A percentile compares a stretch with the other conserved stretches of the same genome.
Conservation (phyloP, 73 alveolate species). For the Breviolum minutum region DNA sequence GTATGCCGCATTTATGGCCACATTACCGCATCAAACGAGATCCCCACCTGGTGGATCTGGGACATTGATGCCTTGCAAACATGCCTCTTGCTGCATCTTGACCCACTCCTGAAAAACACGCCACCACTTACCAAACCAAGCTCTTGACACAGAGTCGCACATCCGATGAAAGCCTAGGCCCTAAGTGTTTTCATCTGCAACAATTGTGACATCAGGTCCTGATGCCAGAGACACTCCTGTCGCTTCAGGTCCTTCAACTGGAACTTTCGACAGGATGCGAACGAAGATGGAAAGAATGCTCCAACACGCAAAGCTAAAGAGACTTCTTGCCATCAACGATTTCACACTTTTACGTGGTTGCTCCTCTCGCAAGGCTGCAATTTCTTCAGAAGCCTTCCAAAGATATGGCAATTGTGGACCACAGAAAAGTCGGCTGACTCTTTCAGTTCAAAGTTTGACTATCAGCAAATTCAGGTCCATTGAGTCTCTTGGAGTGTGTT, state of each 20-base stretch:
- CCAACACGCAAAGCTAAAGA: too few species aligned
- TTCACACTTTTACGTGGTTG: neutral
- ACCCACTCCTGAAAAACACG: conserved; percentile 25
- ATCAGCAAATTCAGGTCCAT: neutral
- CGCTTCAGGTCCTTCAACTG: conserved; percentile 37
- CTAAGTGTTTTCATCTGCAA: too few species aligned
- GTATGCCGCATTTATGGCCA: too few species aligned
- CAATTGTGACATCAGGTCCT: neutral
- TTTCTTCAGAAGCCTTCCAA: conserved; percentile 34
- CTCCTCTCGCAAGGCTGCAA: conserved; percentile 59
- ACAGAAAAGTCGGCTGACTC: too few species aligned
- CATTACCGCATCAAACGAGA: too few species aligned
- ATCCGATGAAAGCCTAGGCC: too few species aligned
- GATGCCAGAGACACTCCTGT: conserved; percentile 56
- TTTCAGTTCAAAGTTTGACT: neutral
- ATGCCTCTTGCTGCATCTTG: conserved; percentile 64
- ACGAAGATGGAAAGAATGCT: neutral
- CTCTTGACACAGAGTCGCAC: too few species aligned
- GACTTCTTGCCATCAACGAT: too few species aligned
- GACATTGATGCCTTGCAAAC: conserved; percentile 31
- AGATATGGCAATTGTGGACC: too few species aligned
- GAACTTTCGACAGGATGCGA: neutral
- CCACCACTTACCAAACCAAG: neutral
- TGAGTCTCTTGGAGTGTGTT: neutral
- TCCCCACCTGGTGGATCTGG: conserved; percentile 65